Conservation (phyloP, 2,329 filamentous ascomycete species). For the Aspergillus sp. region DNA sequence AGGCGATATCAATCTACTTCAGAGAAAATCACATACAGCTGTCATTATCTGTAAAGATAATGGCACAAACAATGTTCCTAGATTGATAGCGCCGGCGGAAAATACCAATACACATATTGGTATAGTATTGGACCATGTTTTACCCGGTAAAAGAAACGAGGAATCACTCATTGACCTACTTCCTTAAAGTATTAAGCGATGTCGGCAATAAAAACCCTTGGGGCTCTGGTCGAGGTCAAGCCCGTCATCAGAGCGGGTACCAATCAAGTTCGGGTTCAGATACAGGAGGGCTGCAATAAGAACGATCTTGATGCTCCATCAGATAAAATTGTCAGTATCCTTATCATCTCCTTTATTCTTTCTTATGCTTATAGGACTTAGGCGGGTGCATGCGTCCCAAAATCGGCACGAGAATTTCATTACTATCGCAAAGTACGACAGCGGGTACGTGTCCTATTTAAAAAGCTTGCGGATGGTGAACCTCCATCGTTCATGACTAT, state of each 20-base stretch:
- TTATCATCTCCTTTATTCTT: not conserved
- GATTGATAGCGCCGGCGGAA: no score
- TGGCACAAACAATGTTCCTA: no score
- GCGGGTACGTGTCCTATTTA: not conserved
- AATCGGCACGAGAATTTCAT: not conserved
- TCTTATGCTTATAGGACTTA: not conserved
- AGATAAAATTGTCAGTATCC: not conserved
- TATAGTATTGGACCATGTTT: no score
- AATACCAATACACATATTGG: no score
- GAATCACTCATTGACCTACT: no score
- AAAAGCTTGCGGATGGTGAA: not conserved
- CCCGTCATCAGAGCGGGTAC: not conserved
- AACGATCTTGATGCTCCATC: not conserved
- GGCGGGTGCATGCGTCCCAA: not conserved
- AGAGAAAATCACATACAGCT: no score
- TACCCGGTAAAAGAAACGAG: no score
- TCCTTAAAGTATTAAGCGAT: not conserved
- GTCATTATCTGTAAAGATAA: no score
- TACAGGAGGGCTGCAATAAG: constrained; percentile 19
- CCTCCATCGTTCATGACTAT: not conserved
- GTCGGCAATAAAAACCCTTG: constrained; percentile 1
- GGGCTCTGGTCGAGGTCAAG: constrained; percentile 16
- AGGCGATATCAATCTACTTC: no score
- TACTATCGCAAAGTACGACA: not conserved
- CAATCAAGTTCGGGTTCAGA: constrained; percentile 5